Evolutionary conservation across 441 rosid species (phyloP), one percentile per base, ranked within the genome.

Genomic region (Rhodomyrtus psidioides): DNA sequence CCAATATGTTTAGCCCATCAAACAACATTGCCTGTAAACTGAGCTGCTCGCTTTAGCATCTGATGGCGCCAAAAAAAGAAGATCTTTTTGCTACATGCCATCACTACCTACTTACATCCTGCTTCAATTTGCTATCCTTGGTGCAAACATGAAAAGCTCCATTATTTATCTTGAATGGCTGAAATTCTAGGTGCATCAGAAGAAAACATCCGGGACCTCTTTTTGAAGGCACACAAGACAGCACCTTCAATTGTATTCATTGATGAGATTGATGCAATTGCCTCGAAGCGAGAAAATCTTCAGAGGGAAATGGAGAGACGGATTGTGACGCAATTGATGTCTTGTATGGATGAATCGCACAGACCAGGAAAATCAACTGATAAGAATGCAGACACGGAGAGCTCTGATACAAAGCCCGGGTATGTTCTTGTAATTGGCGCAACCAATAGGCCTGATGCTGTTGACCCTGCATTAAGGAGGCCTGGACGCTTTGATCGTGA

Each of bases 231-330:
- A 65, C 91, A 92, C 85, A 94, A 91, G 86, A 93, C 94, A 83
- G 95, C 98, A 55, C 99, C 99, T 59, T 96, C 99, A 2, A 94
- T 97, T 81, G 93, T 97, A 42, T 97, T 94, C 88, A 96, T 97
- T 86, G 99, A 97, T 88, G 99, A 97, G 90, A 96, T 97, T 84
- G 99, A 97, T 90, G 98, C 97, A 1, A 97, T 97, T 90, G 98
- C 97, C 84, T 95, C 99, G 15, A 97, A 97, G 89, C 91, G 99
- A 84, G 98, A 95, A 87, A 94, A 92, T 89, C 92, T 94, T 81
- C 98, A 94, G 87, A 94, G 97, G 86, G 99, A 96, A 90, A 94
- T 95, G 98, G 99, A 97, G 93, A 93, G 94, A 75, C 93, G 99
- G 85, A 97, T 97, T 65, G 99, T 96, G 27, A 95, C 99, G 9